A percentile compares a stretch with the other conserved stretches of the same genome.
These are phyloP conservation scores for Dictyostelium intermedium DNA, from an alignment of 78 protist species.

Conservation along the genomic window DNA sequence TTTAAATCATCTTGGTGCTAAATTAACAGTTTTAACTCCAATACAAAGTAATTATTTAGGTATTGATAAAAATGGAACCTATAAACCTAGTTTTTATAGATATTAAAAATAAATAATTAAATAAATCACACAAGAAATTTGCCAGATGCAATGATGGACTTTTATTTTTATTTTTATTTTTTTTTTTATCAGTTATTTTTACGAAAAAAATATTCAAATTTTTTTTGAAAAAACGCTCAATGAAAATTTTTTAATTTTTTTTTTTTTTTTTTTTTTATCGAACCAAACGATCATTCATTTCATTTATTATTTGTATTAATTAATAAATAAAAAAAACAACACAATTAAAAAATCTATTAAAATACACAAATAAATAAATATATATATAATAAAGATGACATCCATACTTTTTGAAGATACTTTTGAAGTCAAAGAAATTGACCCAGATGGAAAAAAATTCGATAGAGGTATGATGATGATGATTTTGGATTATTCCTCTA, in stretches of 20 bases:
- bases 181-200: background rate
- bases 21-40: slow-evolving; percentile 90
- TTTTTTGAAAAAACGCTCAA: no score
- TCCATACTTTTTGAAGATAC: slow-evolving; percentile 83
- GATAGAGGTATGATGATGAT: slow-evolving; percentile 72
- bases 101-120: slow-evolving; percentile 68
- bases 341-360: no score
- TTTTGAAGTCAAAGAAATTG: slow-evolving; percentile 86
- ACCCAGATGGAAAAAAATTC: slow-evolving; percentile 89
- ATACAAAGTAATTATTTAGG: slow-evolving; percentile 94
- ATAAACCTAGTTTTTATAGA: slow-evolving; percentile 89
- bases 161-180: no score
- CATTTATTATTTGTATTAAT: background rate
- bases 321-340: no score
- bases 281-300: background rate
- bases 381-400: slow-evolving; percentile 26
- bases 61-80: slow-evolving; percentile 88
- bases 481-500: no score
- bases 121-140: no score
- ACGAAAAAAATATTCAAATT: background rate
- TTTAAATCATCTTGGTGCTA: slow-evolving; percentile 90
- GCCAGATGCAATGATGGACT: no score
- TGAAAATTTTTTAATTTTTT: no score
- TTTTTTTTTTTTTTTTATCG: background rate
- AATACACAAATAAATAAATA: background rate